Conservation (phyloP, 495 filamentous ascomycete species). For the Penicillium robsamsonii region DNA sequence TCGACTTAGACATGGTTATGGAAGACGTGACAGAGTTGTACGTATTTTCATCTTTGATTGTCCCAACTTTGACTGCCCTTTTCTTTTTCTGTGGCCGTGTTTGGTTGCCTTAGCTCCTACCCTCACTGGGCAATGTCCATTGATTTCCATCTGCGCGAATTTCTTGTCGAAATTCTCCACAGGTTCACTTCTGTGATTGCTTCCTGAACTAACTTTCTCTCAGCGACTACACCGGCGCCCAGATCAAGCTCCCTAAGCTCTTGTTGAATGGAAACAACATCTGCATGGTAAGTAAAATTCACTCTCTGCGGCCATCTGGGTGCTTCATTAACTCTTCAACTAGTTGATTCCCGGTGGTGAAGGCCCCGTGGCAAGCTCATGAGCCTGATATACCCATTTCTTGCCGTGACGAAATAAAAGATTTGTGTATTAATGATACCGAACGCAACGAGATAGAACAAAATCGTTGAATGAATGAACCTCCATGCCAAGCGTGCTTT, state of each 20-base stretch:
- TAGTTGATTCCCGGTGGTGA: conserved; percentile 89
- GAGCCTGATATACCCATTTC: conserved; percentile 15
- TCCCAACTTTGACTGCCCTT: background rate
- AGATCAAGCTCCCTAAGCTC: conserved; percentile 87
- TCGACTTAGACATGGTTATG: conserved; percentile 82
- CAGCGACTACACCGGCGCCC: conserved; percentile 85
- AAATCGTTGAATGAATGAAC: conserved; percentile 21
- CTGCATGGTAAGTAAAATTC: conserved; percentile 79
- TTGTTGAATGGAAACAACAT: conserved; percentile 98
- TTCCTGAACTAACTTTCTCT: conserved; percentile 23
- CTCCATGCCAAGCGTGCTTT: background rate
- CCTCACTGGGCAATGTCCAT: background rate
- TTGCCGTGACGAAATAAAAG: conserved; percentile 24
- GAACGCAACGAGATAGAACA: conserved; percentile 30
- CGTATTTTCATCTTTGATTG: conserved; percentile 24
- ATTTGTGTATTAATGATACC: conserved; percentile 34
- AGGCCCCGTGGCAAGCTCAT: conserved; percentile 55
- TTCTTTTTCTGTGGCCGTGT: background rate
- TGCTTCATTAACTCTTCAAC: conserved; percentile 13
- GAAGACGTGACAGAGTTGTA: conserved; percentile 98
- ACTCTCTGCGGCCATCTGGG: background rate
- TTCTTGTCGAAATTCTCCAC: background rate
- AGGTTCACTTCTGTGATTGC: background rate
- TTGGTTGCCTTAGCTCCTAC: background rate
- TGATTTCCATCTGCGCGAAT: background rate